Evolutionary conservation across 805 yeast genomes (phyloP).

Genomic region (Saccharomycopsis synnaedendra): DNA sequence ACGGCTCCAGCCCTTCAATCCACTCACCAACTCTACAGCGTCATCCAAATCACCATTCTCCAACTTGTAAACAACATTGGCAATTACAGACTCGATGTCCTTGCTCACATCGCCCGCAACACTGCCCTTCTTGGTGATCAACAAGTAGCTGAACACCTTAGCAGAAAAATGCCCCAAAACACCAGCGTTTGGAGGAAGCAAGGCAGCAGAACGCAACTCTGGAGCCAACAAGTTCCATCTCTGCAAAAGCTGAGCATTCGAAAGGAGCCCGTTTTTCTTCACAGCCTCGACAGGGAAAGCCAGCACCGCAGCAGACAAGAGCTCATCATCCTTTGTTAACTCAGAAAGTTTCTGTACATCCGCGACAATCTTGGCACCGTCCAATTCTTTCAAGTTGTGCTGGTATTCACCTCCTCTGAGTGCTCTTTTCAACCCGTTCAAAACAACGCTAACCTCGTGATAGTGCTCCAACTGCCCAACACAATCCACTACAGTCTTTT

Average conservation of each 20-base stretch:
- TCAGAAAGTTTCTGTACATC: conserved; percentile 49
- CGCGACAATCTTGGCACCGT: conserved; percentile 49
- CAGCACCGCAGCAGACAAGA: conserved; percentile 36
- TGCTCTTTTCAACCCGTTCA: conserved; percentile 18
- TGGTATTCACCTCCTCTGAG: conserved; percentile 12
- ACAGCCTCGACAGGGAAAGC: conserved; percentile 35
- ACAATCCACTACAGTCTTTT: conserved; percentile 28
- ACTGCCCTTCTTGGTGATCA: conserved; percentile 64
- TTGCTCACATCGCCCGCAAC: conserved; percentile 16
- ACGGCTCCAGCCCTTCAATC: conserved; percentile 88
- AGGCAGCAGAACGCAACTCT: conserved; percentile 78
- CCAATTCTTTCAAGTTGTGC: conserved; percentile 19
- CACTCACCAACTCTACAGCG: conserved; percentile 88
- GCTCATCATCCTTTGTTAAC: conserved; percentile 32
- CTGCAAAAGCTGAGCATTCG: conserved; percentile 65
- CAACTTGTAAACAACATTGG: conserved; percentile 70
- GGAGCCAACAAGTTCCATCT: conserved; percentile 76
- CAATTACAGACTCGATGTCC: conserved; percentile 82
- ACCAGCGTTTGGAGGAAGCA: conserved; percentile 94
- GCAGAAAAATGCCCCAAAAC: conserved; percentile 86
- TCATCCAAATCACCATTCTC: conserved; percentile 65
- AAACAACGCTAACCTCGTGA: conserved; percentile 25
- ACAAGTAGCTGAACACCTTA: conserved; percentile 57
- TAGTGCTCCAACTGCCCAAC: conserved; percentile 29
- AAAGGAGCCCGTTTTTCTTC: conserved; percentile 46